phyloP scores from a whole-genome alignment of 2,329 filamentous ascomycete species.

The Scortechinia acanthostroma region DNA sequence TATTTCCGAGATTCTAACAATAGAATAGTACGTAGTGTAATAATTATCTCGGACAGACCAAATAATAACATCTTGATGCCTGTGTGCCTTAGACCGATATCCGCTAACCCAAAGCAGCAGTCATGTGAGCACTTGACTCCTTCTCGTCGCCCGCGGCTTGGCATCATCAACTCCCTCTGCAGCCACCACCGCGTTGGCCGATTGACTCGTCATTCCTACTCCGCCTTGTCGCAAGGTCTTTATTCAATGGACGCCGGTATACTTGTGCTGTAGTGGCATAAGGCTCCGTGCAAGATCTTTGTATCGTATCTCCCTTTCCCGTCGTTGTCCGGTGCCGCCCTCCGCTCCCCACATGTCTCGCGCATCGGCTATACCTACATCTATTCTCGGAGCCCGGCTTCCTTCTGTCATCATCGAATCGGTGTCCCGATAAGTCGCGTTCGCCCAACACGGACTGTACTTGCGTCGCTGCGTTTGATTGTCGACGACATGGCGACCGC shows the following conservation, averaged over 20 bases:
- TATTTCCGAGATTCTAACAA: no score
- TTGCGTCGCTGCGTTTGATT: conserved; percentile 30
- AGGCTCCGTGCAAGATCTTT: neutral
- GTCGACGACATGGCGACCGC: conserved; percentile 17
- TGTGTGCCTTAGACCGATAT: no score
- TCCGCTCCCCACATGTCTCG: conserved; percentile 32
- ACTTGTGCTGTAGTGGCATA: neutral
- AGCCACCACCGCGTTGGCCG: neutral
- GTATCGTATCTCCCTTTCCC: conserved; percentile 3
- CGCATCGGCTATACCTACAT: conserved; percentile 25
- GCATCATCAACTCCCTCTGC: neutral
- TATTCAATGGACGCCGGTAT: neutral
- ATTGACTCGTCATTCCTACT: neutral
- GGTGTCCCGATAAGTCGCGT: conserved; percentile 31
- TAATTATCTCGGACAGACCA: no score
- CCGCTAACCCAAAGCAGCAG: neutral
- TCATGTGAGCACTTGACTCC: neutral
- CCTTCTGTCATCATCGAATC: conserved; percentile 13
- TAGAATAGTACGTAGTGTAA: no score
- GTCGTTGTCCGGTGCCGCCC: conserved; percentile 16
- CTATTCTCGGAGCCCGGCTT: conserved; percentile 20
- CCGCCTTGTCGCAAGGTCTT: neutral
- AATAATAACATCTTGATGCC: no score
- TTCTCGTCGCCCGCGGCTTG: neutral
- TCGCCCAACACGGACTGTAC: conserved; percentile 7